phyloP scores from a whole-genome alignment of 2,329 filamentous ascomycete species.

The Xylaria sp. region DNA sequence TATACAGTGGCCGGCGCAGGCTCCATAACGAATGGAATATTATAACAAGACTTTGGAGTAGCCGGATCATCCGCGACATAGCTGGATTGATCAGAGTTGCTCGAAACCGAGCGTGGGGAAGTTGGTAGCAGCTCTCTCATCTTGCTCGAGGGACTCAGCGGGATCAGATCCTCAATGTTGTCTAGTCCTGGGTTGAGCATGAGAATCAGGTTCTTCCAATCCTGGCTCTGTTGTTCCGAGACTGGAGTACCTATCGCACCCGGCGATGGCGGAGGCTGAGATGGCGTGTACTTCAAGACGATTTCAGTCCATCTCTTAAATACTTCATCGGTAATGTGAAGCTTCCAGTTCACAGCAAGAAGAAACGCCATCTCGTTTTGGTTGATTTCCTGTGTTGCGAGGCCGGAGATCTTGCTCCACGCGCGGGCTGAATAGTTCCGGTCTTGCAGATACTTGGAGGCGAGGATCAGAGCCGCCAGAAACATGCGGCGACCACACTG shows the following conservation, averaged over 20 bases:
- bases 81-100: slow-evolving; percentile 42
- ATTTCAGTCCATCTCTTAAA: slow-evolving; percentile 96
- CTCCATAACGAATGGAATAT: slow-evolving; percentile 53
- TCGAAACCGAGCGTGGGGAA: slow-evolving; percentile 49
- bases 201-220: slow-evolving; percentile 63
- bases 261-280: slow-evolving; percentile 57
- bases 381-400: slow-evolving; percentile 92
- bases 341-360: slow-evolving; percentile 86
- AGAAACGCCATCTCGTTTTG: slow-evolving; percentile 95
- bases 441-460: slow-evolving; percentile 97
- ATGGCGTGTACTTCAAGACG: slow-evolving; percentile 80
- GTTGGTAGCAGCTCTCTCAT: slow-evolving; percentile 41
- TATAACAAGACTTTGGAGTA: slow-evolving; percentile 45
- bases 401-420: slow-evolving; percentile 99
- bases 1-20: slow-evolving; percentile 47
- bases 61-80: slow-evolving; percentile 45
- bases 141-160: slow-evolving; percentile 37
- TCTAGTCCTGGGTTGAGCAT: slow-evolving; percentile 59
- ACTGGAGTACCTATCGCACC: slow-evolving; percentile 44
- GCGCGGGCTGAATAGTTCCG: slow-evolving; percentile 96
- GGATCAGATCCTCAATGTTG: slow-evolving; percentile 58
- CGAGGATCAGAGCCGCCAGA: slow-evolving; percentile 88
- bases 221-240: slow-evolving; percentile 50
- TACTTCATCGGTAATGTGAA: slow-evolving; percentile 86
- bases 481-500: slow-evolving; percentile 99